phyloP scores from a whole-genome alignment of 2,329 filamentous ascomycete genomes.

The Onygena corvina region DNA sequence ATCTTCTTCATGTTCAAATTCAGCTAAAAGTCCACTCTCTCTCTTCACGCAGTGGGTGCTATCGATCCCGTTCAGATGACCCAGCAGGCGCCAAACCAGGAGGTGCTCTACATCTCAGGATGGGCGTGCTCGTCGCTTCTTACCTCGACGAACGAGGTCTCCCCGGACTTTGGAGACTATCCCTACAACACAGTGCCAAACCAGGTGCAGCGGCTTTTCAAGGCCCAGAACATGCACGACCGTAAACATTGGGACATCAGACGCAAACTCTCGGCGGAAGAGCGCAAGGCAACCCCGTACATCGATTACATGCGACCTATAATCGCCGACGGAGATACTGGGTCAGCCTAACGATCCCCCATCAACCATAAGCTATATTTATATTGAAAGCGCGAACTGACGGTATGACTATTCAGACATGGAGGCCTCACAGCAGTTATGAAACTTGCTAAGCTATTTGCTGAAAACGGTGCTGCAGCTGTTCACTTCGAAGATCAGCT shows the following conservation, averaged over 20 bases:
- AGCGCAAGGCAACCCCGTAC: slow-evolving; percentile 68
- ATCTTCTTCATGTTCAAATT: not conserved
- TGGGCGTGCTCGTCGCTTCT: slow-evolving; percentile 95
- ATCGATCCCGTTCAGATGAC: slow-evolving; percentile 99
- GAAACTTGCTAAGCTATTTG: slow-evolving; percentile 94
- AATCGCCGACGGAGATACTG: slow-evolving; percentile 90
- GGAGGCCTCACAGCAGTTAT: slow-evolving; percentile 85
- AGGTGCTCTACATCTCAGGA: slow-evolving; percentile 89
- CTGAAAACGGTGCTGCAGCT: slow-evolving; percentile 88
- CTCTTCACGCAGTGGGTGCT: slow-evolving; percentile 60
- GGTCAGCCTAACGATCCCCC: slow-evolving; percentile 29
- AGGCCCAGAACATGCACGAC: slow-evolving; percentile 94
- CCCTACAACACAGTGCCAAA: slow-evolving; percentile 98
- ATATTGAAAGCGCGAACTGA: too few relatives aligned
- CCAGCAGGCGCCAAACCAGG: slow-evolving; percentile 89
- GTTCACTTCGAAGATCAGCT: slow-evolving; percentile 98
- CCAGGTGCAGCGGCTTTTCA: slow-evolving; percentile 89
- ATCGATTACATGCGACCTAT: slow-evolving; percentile 89
- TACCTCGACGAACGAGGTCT: slow-evolving; percentile 92
- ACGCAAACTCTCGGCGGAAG: slow-evolving; percentile 60
- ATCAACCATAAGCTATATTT: not conserved
- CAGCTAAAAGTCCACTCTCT: not conserved
- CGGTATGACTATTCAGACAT: slow-evolving; percentile 43
- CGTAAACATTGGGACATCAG: slow-evolving; percentile 85
- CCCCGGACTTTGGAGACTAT: slow-evolving; percentile 95